Evolutionary conservation across 805 yeast species (phyloP), one percentile per base, ranked within the genome.

Genomic region (Torulaspora maleeae): DNA sequence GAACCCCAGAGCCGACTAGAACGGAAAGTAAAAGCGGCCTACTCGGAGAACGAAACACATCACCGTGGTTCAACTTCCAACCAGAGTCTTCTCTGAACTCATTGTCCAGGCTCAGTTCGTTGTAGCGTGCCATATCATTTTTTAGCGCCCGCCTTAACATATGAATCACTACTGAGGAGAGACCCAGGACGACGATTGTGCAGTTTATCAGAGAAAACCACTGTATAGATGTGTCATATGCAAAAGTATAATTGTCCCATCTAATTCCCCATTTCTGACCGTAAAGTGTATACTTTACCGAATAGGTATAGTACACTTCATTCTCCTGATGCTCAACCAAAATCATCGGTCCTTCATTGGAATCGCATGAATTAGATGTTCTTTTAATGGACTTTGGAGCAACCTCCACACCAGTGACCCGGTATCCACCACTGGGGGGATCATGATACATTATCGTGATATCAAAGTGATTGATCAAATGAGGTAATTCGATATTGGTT

Each of bases 51-150:
- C 98, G 79, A 72, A 91, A 91, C 25, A 91, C 89, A 64, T 91
- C 98, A 50, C 97, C 98, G 58, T 90, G 95, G 32, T 89, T 83
- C 52, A 93, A 75, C 64, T 93, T 93, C 99, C 99, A 93, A 32
- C 99, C 99, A 61, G 89, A 77, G 64, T 93, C 98, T 59, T 89
- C 96, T 51, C 87, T 82, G 43, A 88, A 78, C 47, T 86, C 95
- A 56, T 83, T 88, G 61, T 86, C 93, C 56, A 91, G 75, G 61
- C 86, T 88, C 52, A 91, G 77, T 63, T 86, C 95, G 63, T 91
- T 91, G 69, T 93, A 93, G 58, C 84, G 82, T 46, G 83, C 76
- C 56, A 93, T 86, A 64, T 93, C 99, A 60, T 78, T 83, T 62
- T 79, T 84, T 61, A 93, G 74, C 33, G 96, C 86, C 56, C 87